Conservation (phyloP, 2,329 filamentous ascomycete genomes). For the Polytolypa hystricis region DNA sequence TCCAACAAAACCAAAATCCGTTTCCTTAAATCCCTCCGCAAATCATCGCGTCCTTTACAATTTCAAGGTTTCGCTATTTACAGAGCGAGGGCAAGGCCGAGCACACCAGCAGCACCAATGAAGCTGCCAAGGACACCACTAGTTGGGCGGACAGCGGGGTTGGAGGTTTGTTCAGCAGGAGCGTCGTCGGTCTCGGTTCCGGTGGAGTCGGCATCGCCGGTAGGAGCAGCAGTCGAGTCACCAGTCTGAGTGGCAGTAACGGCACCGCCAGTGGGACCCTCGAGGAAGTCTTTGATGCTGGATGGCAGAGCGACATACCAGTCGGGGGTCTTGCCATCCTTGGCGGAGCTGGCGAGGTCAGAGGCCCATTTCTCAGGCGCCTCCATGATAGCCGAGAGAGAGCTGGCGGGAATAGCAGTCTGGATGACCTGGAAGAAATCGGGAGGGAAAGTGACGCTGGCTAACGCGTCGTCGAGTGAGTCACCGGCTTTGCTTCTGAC, state of each 20-base stretch:
- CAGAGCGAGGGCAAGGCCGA: constrained; percentile 12
- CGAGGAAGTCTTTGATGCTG: constrained; percentile 7
- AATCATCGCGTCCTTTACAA: too few relatives aligned
- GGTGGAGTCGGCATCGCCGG: background rate
- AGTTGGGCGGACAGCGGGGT: constrained; percentile 8
- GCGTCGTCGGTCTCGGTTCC: constrained; percentile 2
- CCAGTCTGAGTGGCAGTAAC: constrained; percentile 2
- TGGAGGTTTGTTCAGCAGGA: constrained; percentile 1
- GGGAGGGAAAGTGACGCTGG: background rate
- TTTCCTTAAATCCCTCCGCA: too few relatives aligned
- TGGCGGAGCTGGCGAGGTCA: constrained; percentile 6
- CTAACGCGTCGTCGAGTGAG: too few relatives aligned
- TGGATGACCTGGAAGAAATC: background rate
- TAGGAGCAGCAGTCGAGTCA: background rate
- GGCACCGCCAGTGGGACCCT: constrained; percentile 2
- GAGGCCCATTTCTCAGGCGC: background rate
- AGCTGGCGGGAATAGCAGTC: background rate
- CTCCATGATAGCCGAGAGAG: background rate
- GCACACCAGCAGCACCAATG: constrained; percentile 13
- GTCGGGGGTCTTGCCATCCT: constrained; percentile 9
- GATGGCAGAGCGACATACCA: constrained; percentile 12
- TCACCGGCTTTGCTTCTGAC: too few relatives aligned
- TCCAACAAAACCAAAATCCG: too few relatives aligned
- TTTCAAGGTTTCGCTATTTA: too few relatives aligned
- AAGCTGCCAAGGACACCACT: constrained; percentile 9